These are phyloP conservation scores for Salvia hispanica DNA, from an alignment of 257 asterid species.

Conservation along the genomic window DNA sequence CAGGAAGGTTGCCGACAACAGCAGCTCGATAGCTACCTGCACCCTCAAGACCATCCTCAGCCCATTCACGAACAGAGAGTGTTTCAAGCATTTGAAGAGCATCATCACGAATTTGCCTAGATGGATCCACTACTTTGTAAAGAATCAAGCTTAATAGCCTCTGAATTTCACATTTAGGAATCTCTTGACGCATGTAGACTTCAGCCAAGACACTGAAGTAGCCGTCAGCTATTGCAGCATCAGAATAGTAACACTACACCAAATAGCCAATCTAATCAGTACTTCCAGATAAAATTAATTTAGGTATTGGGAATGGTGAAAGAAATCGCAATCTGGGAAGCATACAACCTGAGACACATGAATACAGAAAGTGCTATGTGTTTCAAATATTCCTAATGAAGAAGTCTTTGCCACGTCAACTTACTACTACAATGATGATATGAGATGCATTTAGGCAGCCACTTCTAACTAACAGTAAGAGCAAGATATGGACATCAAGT, in stretches of 20 bases:
- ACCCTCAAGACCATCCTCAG: conserved; percentile 90
- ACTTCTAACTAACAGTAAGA: conserved; percentile 19
- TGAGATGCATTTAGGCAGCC: conserved; percentile 25
- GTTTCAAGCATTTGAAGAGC: conserved; percentile 99
- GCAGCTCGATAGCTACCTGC: conserved; percentile 96
- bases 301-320: conserved; percentile 15
- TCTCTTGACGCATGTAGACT: conserved; percentile 99
- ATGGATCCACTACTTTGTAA: conserved; percentile 99
- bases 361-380: too few relatives aligned
- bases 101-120: conserved; percentile 97
- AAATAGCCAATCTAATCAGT: conserved; percentile 29
- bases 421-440: neutral
- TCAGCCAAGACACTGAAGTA: conserved; percentile 99
- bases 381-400: too few relatives aligned
- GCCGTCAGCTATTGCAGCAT: conserved; percentile 98
- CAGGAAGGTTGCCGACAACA: conserved; percentile 99
- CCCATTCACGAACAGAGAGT: conserved; percentile 96
- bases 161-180: conserved; percentile 98
- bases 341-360: neutral
- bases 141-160: conserved; percentile 93
- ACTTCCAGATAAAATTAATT: conserved; percentile 17
- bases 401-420: too few relatives aligned
- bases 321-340: neutral
- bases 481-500: conserved; percentile 16
- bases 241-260: conserved; percentile 90